Evolutionary conservation across 106 monocot genomes (phyloP), one percentile per base, ranked within the genome.

Genomic region (Dendrobium chrysotoxum): DNA sequence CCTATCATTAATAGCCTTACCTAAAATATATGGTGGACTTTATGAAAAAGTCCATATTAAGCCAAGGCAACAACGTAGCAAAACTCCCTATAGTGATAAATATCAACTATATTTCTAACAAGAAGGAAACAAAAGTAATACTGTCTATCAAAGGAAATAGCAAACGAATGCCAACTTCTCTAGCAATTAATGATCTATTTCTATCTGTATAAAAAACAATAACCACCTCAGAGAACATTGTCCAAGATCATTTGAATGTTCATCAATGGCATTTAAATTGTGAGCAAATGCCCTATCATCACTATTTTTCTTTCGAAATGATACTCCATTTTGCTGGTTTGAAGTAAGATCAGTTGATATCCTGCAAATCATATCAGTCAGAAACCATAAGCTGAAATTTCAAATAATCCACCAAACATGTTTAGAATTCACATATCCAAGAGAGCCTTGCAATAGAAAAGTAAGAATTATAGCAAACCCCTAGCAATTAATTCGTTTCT

Each of bases 301-400:
- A 9, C 30, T 42, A 53, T 9, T 80, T 80, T 71, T 80, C 77
- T 82, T 82, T 73, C 87, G 86, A 57, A 57, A 57, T 57, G 57
- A 57, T 57, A 20, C 20, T 57, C 57, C 57, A 21, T 57, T 57
- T 74, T 90, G 87, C 46, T 83, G 87, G 68, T 57, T 79, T 53
- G 75, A 40, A 45, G 83, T 55, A 76, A 79, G 57, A 53, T 90
- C 90, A 79, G 85, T 77, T 76, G 90, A 81, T 72, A 90, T 40
- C 79, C 90, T 90, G 87, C 75, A 87, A 82, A 80, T 77, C 65
- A 4, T 26, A 78, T 72, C 78, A 72, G 18, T 76, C 40, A 58
- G 81, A 53, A 72, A 25, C 46, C 31, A 30, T 10, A 1, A 15
- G 42, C 30, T 39, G 67, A 44, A 40, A 28, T 18, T n/a, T 57